Evolutionary conservation across 192 early-diverging fungal genomes (phyloP).

Genomic region (Coemansia sp.): DNA sequence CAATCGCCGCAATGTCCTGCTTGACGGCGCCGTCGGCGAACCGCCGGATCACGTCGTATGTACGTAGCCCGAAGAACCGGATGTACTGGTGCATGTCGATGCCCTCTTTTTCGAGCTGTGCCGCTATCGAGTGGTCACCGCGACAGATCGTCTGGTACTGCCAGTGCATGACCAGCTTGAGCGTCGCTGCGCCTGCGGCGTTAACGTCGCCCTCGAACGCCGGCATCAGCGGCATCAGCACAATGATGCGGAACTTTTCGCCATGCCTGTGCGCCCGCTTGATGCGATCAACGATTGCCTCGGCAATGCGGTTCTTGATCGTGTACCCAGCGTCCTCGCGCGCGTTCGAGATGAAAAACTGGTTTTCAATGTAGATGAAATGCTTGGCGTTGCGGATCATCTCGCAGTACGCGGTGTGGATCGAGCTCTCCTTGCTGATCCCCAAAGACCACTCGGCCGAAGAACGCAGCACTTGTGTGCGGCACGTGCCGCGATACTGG

Average conservation of each 20-base stretch:
- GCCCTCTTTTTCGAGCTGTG: conserved; percentile 55
- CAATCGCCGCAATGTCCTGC: conserved; percentile 24
- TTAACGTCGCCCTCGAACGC: conserved; percentile 81
- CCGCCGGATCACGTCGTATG: conserved; percentile 63
- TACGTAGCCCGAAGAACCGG: conserved; percentile 71
- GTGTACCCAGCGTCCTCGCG: conserved; percentile 51
- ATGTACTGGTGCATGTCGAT: conserved; percentile 66
- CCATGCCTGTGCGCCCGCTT: conserved; percentile 62
- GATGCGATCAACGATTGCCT: conserved; percentile 73
- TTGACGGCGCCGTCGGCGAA: conserved; percentile 22
- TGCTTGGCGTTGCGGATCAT: conserved; percentile 70
- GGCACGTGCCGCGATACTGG: conserved; percentile 59
- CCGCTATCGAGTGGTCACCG: conserved; percentile 67
- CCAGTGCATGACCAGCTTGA: conserved; percentile 76
- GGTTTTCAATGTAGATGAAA: conserved; percentile 89
- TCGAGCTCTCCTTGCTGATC: conserved; percentile 67
- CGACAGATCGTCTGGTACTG: conserved; percentile 76
- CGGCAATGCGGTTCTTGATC: conserved; percentile 80
- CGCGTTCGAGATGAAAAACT: conserved; percentile 76
- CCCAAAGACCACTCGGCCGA: conserved; percentile 66
- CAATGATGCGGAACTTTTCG: conserved; percentile 73
- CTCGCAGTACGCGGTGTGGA: conserved; percentile 75
- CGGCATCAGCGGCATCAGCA: conserved; percentile 80
- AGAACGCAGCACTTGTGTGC: conserved; percentile 66
- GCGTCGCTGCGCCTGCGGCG: conserved; percentile 66